phyloP scores from a whole-genome alignment of 768 basidiomycete genomes.

The Naganishia onofrii region DNA sequence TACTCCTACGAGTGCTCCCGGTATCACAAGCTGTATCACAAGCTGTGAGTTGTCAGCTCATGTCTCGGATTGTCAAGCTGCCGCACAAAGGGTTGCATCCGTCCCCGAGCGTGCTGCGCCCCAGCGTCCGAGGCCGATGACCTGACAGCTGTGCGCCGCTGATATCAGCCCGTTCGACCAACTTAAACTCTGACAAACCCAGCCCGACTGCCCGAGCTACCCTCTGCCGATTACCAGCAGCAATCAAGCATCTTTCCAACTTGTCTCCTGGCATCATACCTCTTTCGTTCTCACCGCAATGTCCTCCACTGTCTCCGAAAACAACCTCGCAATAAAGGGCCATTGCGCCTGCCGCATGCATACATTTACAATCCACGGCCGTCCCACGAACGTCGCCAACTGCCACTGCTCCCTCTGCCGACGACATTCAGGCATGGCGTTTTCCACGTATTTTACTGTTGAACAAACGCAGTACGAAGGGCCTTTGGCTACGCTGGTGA shows the following conservation, averaged over 20 bases:
- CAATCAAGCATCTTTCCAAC: neutral
- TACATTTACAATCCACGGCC: neutral
- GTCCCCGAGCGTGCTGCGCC: too few species aligned
- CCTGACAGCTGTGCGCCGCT: too few species aligned
- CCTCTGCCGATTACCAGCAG: too few species aligned
- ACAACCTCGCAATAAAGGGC: neutral
- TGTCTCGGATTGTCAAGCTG: neutral
- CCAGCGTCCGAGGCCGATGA: too few species aligned
- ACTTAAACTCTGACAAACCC: too few species aligned
- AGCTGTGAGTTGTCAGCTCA: neutral
- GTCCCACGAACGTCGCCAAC: slow-evolving; percentile 13
- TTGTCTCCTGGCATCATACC: too few species aligned
- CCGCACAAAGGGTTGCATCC: too few species aligned
- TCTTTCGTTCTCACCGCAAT: too few species aligned
- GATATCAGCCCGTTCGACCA: too few species aligned
- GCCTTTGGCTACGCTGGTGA: neutral
- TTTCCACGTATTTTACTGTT: slow-evolving; percentile 8
- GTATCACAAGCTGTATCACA: too few species aligned
- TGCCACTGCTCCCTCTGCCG: neutral
- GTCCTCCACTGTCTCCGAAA: neutral
- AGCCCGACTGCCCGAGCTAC: too few species aligned
- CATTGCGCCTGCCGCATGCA: neutral
- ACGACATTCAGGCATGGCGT: neutral
- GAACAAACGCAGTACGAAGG: neutral
- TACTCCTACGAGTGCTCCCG: too few species aligned